Base-by-base conservation (phyloP, 2,329 filamentous ascomycete genomes). In the Coniochaeta sp. region DNA sequence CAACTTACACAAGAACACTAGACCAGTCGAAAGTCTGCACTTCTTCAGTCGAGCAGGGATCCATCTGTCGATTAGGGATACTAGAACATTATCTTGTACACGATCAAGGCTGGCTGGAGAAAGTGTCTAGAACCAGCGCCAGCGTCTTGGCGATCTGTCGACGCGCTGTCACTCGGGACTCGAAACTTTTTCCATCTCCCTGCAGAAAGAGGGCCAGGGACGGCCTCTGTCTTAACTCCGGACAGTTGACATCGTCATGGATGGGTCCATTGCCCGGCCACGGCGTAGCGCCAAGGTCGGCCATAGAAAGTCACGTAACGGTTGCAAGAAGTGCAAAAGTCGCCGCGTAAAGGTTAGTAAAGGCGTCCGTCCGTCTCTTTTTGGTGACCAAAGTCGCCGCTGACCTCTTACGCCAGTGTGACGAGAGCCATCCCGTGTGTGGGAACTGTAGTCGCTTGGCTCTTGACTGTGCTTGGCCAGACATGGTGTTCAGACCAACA, bases 271-370 rank as follows among this genome's bases (percentile, higher is more conserved):
- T 17, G 12, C 5, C 26, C 9, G 24, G 12, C 9, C 47, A 52
- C 22, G 24, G 26, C 60, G 58, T 22, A 28, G 60, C 4, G 57
- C 60, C 17, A 70, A 69, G 62, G 63, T 70, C 12, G 68, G 68
- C 24, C 69, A 72, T 56, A 66, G 67, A 56, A 72, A 72, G 58
- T 71, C 69, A 12, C 67, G 70, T 43, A 69, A 70, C 22, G 70
- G 70, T 3, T 72, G 70, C 59, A 59, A 62, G 11, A 69, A 65
- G 17, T 72, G 69, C 62, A 72, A 71, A 52, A 58, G 59, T 1
- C 66, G 70, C 3, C 67, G 70, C 1, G 69, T 71, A 33, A 71
- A 70, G 65, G 68, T 66, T 59, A 31, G 65, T 34, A 19, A 6
- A n/a, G n/a, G n/a, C n/a, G 40, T 24, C 43, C 17, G 5, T 14